Evolutionary conservation across 2,329 filamentous ascomycete genomes (phyloP), one percentile per base, ranked within the genome.

Genomic region (Colletotrichum simmondsii): DNA sequence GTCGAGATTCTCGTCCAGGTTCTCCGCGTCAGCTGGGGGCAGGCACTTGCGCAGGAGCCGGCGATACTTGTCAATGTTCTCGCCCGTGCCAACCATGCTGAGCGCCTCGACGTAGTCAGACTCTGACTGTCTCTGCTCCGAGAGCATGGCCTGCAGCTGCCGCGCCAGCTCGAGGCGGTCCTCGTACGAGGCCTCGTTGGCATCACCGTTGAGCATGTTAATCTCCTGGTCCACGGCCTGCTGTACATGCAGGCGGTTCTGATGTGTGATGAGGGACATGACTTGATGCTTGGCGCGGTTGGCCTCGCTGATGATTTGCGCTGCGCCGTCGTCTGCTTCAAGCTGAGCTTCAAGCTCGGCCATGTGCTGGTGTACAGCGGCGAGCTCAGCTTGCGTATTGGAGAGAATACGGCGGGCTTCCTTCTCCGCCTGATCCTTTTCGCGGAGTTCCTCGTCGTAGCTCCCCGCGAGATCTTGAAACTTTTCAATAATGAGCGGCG

Each of bases 391-490:
- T 74, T 93, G 90, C 0, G 93, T 92, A 76, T 92, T 92, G 73
- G 87, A 86, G 19, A 94, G 86, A 68, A 92, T 90, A 19, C 90
- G 87, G 62, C 89, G 89, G 3, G 92, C 92, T 79, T 94, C 93
- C 30, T 88, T 88, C 77, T 93, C 92, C 3, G 91, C 91, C 22
- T 89, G 87, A 65, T 94, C 91, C 79, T 94, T 95, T 75, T 95
- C 93, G 65, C 89, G 88, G 77, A 94, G 90, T 79, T 96, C 93
- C 32, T 92, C 89, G 71, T 97, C 94, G 78, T 94, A 95, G 68
- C 87, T 91, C 69, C 87, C 87, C 2, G 93, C 90, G 12, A 95
- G 85, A 75, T 92, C 91, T 76, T 92, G 90, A 74, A 94, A 91
- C 76, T 94, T 94, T 71, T 94, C 91, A 7, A 93, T 85, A 72